Evolutionary conservation across 140 eudicot species (phyloP).

Genomic region (Flaveria floridana): DNA sequence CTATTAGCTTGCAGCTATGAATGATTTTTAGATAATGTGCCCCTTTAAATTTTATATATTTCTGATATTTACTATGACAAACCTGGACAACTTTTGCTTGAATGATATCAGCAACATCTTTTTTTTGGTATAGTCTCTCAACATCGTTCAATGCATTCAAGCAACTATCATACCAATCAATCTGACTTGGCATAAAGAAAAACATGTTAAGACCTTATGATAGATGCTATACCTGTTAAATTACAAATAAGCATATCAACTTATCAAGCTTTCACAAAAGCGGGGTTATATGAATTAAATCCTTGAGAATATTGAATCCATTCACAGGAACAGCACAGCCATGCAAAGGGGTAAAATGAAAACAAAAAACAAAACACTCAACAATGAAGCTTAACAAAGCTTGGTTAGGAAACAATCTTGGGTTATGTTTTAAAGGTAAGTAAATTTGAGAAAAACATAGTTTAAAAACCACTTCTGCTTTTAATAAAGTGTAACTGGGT

Average conservation of each 20-base stretch:
- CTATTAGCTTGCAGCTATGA: slow-evolving; percentile 23
- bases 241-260: slow-evolving; percentile 15
- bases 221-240: background rate
- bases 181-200: slow-evolving; percentile 42
- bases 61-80: slow-evolving; percentile 14
- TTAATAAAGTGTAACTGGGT: background rate
- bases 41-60: slow-evolving; percentile 3
- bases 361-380: background rate
- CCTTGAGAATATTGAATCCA: background rate
- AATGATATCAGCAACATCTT: slow-evolving; percentile 65
- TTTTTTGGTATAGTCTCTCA: slow-evolving; percentile 66
- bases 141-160: slow-evolving; percentile 62
- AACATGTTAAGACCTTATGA: slow-evolving; percentile 29
- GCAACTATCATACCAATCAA: slow-evolving; percentile 82
- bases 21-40: background rate
- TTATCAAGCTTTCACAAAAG: slow-evolving; percentile 6
- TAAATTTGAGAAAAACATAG: too few species aligned
- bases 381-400: slow-evolving; percentile 4
- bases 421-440: background rate
- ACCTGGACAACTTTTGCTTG: slow-evolving; percentile 88
- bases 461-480: background rate
- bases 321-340: slow-evolving; percentile 11
- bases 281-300: background rate
- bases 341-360: slow-evolving; percentile 15
- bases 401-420: background rate